Evolutionary conservation across 2,329 filamentous ascomycete species (phyloP), one percentile per base, ranked within the genome.

Genomic region (Neobulgaria alba): DNA sequence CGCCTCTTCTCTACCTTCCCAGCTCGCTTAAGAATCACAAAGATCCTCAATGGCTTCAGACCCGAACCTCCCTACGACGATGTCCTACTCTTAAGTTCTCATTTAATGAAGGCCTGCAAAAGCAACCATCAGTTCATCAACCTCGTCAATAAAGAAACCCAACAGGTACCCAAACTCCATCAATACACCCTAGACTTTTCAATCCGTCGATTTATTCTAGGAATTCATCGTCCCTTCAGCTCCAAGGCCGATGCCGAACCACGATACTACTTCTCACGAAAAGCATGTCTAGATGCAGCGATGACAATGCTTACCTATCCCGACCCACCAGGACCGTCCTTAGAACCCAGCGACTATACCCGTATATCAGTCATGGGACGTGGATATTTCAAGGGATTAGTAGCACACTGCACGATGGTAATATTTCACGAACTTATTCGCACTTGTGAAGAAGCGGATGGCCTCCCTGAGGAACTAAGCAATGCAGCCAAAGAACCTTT

Each of bases 141-240:
- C 10, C 29, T 20, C 7, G 21, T 41, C 2, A 39, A 39, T 14
- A n/a, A 19, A n/a, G 19, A 35, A n/a, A 19, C n/a, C 2, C 32
- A 33, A 7, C 26, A 34, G 19, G 32, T 49, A 3, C 32, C 38
- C 4, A 38, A 46, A 18, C 23, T 49, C 16, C 39, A 45, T 20
- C 57, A 63, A 2, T 73, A 73, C 42, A 52, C 77, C 4, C 57
- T 74, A 18, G 67, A 75, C 36, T 67, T 70, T 30, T 59, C 72
- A 0, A 61, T 72, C 3, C 69, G 71, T 4, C 70, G 75, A 10
- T 77, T 75, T 50, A 50, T 77, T 2, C 64, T 79, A 10, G 63
- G 67, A 1, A 59, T 80, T 0, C 75, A 80, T 46, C 66, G 64
- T 5, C 61, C 67, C 0, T 75, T 69, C 51, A 64, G 65, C 29